Evolutionary conservation across 495 filamentous ascomycete genomes (phyloP).

Genomic region (Penicillium paradoxum): DNA sequence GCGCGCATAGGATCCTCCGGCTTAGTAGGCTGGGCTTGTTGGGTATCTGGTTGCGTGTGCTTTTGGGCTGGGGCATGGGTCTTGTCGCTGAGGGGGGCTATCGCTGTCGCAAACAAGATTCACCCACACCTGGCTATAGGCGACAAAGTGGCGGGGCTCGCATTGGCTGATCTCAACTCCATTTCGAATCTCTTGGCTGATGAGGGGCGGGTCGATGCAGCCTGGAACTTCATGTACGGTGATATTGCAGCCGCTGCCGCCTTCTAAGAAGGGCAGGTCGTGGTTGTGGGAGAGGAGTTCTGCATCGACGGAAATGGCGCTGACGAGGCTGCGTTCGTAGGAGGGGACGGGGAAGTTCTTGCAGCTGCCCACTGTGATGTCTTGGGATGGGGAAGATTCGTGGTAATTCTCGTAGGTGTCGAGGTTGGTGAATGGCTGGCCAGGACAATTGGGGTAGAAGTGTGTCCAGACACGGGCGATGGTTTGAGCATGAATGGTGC

Average conservation of each 20-base stretch:
- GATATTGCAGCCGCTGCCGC: constrained; percentile 27
- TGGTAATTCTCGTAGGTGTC: constrained; percentile 27
- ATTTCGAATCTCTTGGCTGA: constrained; percentile 20
- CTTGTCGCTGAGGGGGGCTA: background rate
- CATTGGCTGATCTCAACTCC: constrained; percentile 29
- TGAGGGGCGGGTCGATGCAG: constrained; percentile 31
- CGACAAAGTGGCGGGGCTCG: constrained; percentile 18
- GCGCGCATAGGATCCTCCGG: constrained; percentile 6
- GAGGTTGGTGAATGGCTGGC: constrained; percentile 20
- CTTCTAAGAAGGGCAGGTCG: constrained; percentile 11
- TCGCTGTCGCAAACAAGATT: constrained; percentile 26
- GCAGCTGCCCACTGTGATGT: constrained; percentile 27
- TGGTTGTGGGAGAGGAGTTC: constrained; percentile 20
- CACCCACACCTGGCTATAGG: constrained; percentile 33
- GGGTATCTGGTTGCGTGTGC: constrained; percentile 4
- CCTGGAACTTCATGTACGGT: constrained; percentile 35
- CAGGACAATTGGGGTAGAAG: constrained; percentile 36
- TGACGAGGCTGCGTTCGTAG: constrained; percentile 21
- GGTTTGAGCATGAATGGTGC: constrained; percentile 21
- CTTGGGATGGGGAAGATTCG: constrained; percentile 20
- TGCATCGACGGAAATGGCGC: constrained; percentile 31
- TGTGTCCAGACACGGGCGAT: constrained; percentile 32
- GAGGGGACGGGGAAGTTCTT: constrained; percentile 30
- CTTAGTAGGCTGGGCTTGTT: background rate
- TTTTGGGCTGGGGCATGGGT: constrained; percentile 1